These are phyloP conservation scores for Neltuma alba DNA, from an alignment of 306 rosid genomes.

Conservation along the genomic window DNA sequence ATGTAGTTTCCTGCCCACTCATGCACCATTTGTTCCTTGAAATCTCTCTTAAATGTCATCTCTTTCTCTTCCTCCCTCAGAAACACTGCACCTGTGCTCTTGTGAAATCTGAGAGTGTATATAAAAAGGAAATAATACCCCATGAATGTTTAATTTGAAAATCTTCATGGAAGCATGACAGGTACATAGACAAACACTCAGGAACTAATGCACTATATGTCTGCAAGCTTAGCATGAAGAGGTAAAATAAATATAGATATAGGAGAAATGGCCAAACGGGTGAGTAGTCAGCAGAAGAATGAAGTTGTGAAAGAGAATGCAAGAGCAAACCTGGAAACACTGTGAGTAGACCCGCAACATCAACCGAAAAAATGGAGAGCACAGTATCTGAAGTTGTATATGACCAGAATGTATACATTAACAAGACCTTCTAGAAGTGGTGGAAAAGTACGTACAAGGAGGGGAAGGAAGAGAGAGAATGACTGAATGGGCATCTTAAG, in stretches of 20 bases:
- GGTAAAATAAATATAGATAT: too few relatives aligned
- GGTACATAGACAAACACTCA: not conserved
- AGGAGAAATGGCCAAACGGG: too few relatives aligned
- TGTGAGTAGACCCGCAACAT: not conserved
- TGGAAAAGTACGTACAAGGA: not conserved
- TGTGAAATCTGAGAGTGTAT: not conserved
- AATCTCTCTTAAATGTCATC: conserved; percentile 67
- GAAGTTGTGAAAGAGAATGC: not conserved
- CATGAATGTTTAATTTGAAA: not conserved
- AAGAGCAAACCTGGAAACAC: not conserved
- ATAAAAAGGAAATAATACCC: not conserved
- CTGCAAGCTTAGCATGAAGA: too few relatives aligned
- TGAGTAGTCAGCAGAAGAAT: too few relatives aligned
- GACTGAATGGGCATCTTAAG: not conserved
- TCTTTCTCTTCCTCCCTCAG: conserved; percentile 29
- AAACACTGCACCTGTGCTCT: not conserved
- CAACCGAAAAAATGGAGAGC: not conserved
- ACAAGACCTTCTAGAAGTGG: not conserved
- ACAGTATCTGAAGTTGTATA: not conserved
- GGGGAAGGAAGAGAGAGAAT: not conserved
- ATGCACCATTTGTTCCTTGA: conserved; percentile 62
- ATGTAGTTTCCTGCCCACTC: conserved; percentile 74
- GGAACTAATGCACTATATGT: too few relatives aligned
- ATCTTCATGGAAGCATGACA: not conserved
- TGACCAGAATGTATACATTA: too few relatives aligned